A percentile compares a stretch with the other conserved stretches of the same genome.
phyloP scores from a whole-genome alignment of 805 yeast species.

The Saccharomycopsis lassenensis region DNA sequence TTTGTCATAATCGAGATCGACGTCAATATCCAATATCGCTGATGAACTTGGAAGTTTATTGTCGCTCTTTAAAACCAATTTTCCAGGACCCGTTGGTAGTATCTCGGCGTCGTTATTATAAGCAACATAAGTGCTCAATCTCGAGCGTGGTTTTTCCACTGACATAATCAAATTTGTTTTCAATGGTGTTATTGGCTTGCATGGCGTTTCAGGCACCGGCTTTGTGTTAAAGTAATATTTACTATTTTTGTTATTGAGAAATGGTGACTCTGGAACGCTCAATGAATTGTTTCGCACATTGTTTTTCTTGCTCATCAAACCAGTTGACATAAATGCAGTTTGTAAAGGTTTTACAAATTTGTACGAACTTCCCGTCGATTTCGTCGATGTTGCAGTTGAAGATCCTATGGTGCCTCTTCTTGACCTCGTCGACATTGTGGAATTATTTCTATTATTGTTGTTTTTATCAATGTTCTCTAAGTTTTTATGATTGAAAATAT shows the following conservation, averaged over 20 bases:
- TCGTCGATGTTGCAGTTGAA: neutral
- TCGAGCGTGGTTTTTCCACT: slow-evolving; percentile 14
- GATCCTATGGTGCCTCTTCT: neutral
- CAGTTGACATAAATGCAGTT: slow-evolving; percentile 44
- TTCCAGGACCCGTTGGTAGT: too few relatives aligned
- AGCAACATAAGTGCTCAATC: slow-evolving; percentile 9
- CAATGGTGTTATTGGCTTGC: too few relatives aligned
- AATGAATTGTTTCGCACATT: slow-evolving; percentile 19
- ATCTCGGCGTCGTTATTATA: slow-evolving; percentile 3
- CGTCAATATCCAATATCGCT: too few relatives aligned
- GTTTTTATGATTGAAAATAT: slow-evolving; percentile 7
- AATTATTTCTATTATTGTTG: neutral
- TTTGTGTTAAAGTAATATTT: slow-evolving; percentile 1
- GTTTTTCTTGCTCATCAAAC: slow-evolving; percentile 33
- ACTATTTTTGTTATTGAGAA: slow-evolving; percentile 9
- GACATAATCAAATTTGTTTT: neutral
- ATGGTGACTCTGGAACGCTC: slow-evolving; percentile 8
- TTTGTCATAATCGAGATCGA: too few relatives aligned
- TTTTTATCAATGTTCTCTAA: slow-evolving; percentile 3
- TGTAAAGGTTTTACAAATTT: slow-evolving; percentile 47
- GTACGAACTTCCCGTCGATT: slow-evolving; percentile 28
- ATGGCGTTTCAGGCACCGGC: slow-evolving; percentile 5
- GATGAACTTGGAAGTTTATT: too few relatives aligned
- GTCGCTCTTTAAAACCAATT: too few relatives aligned
- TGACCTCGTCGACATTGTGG: slow-evolving; percentile 3